These are phyloP conservation scores for Candida jianshihensis DNA, from an alignment of 805 yeast species.

Conservation along the genomic window DNA sequence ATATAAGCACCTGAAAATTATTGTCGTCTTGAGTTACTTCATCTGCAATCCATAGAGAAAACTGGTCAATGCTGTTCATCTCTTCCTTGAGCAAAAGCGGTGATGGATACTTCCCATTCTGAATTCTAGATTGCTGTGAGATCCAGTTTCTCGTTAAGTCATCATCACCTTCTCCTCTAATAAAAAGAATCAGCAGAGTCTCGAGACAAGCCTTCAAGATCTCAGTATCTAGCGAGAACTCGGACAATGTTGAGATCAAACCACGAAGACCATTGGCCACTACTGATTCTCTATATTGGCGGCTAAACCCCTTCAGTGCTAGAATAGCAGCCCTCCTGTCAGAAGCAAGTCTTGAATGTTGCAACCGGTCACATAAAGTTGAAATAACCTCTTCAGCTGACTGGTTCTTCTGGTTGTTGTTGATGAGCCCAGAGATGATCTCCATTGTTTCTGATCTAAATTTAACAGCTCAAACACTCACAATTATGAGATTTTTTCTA, in stretches of 20 bases:
- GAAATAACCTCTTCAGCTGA: constrained; percentile 80
- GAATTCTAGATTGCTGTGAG: constrained; percentile 63
- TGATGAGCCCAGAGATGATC: constrained; percentile 33
- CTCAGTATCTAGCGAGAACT: constrained; percentile 63
- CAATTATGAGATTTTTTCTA: neutral
- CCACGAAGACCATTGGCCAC: constrained; percentile 82
- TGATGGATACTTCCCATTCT: constrained; percentile 74
- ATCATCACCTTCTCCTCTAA: constrained; percentile 59
- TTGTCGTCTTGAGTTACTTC: constrained; percentile 63
- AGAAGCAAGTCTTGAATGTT: constrained; percentile 71
- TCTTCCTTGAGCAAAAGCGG: constrained; percentile 53
- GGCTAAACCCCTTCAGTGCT: constrained; percentile 79
- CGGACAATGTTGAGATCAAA: constrained; percentile 54
- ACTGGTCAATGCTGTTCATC: constrained; percentile 57
- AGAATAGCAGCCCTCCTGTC: constrained; percentile 90
- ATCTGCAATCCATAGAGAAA: constrained; percentile 92
- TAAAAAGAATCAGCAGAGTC: constrained; percentile 74
- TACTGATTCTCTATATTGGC: constrained; percentile 85
- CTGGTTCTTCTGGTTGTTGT: constrained; percentile 42
- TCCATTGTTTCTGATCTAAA: constrained; percentile 29
- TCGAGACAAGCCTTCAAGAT: constrained; percentile 77
- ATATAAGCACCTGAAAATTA: constrained; percentile 27
- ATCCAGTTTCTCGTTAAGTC: constrained; percentile 66
- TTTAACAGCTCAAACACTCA: neutral
- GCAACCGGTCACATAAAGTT: constrained; percentile 79